Conservation (phyloP, 805 yeast genomes). For the Crinitomyces ghanaensis region DNA sequence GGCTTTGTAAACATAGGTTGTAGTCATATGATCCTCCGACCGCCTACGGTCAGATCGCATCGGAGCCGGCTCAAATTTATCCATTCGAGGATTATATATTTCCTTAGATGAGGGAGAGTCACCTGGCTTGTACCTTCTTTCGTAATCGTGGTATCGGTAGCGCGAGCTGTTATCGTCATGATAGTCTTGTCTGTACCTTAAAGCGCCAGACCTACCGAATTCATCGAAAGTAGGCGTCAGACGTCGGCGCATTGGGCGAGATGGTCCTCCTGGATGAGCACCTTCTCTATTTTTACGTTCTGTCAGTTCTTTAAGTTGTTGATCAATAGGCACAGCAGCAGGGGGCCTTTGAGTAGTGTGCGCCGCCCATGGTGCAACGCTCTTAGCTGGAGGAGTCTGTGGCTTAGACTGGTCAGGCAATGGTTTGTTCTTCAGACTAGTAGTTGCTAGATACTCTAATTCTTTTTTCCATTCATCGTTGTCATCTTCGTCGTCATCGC, state of each 20-base stretch:
- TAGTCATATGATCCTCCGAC: not conserved
- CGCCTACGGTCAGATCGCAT: constrained; percentile 1
- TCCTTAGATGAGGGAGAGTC: constrained; percentile 17
- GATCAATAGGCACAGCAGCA: constrained; percentile 15
- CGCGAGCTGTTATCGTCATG: constrained; percentile 10
- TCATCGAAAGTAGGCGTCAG: not conserved
- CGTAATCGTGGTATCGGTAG: constrained; percentile 17
- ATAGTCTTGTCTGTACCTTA: constrained; percentile 9
- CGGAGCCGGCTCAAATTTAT: constrained; percentile 15
- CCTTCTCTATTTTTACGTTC: constrained; percentile 12
- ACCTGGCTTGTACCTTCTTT: constrained; percentile 15
- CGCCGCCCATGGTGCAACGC: constrained; percentile 15
- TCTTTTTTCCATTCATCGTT: constrained; percentile 19
- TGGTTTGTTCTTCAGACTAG: not conserved
- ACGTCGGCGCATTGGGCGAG: too few species aligned
- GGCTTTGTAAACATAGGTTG: constrained; percentile 1
- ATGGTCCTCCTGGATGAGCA: too few species aligned
- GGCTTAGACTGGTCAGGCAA: constrained; percentile 1
- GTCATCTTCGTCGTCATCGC: constrained; percentile 30
- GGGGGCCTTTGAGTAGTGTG: constrained; percentile 3
- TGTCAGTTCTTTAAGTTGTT: constrained; percentile 16
- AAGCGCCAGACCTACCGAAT: too few species aligned
- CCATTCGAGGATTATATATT: constrained; percentile 17
- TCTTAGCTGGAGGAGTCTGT: not conserved
- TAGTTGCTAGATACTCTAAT: constrained; percentile 3